phyloP scores from a whole-genome alignment of 495 filamentous ascomycete genomes.

The Neurospora sp. region DNA sequence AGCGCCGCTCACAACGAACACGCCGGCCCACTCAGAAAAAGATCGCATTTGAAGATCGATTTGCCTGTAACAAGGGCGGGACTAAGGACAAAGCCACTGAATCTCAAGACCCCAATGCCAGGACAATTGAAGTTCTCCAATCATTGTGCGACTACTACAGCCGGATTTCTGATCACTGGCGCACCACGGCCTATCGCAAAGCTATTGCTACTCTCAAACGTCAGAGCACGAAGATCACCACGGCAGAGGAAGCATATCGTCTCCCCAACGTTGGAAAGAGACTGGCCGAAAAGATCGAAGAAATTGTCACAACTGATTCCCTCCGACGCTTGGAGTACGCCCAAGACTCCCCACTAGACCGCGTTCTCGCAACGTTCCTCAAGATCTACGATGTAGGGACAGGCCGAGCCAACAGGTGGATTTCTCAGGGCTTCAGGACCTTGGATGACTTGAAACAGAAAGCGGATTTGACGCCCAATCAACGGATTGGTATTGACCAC shows the following conservation, averaged over 20 bases:
- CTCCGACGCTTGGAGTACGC: constrained; percentile 64
- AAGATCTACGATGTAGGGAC: constrained; percentile 75
- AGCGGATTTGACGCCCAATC: constrained; percentile 59
- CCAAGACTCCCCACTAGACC: constrained; percentile 52
- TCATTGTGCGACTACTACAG: constrained; percentile 78
- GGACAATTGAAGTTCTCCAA: constrained; percentile 70
- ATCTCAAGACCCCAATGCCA: constrained; percentile 48
- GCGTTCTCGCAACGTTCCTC: constrained; percentile 55
- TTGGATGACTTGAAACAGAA: constrained; percentile 60
- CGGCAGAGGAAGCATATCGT: constrained; percentile 53
- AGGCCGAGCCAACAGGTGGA: constrained; percentile 63
- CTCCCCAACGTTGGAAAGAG: constrained; percentile 67
- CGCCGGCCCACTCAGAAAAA: constrained; percentile 7
- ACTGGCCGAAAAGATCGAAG: constrained; percentile 82
- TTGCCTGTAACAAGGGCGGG: constrained; percentile 34
- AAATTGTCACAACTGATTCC: constrained; percentile 68
- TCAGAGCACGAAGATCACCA: constrained; percentile 55
- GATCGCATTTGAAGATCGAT: constrained; percentile 28
- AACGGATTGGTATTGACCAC: constrained; percentile 69
- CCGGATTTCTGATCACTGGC: constrained; percentile 69
- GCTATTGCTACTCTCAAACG: constrained; percentile 62
- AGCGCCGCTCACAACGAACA: constrained; percentile 5
- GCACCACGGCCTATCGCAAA: constrained; percentile 67
- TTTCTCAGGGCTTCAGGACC: constrained; percentile 63
- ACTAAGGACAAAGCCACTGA: constrained; percentile 17